Percentiles rank a stretch among this genome's conserved stretches.
These are phyloP conservation scores for Gnetum montanum DNA, from an alignment of 75 land plant genomes.

Conservation along the genomic window DNA sequence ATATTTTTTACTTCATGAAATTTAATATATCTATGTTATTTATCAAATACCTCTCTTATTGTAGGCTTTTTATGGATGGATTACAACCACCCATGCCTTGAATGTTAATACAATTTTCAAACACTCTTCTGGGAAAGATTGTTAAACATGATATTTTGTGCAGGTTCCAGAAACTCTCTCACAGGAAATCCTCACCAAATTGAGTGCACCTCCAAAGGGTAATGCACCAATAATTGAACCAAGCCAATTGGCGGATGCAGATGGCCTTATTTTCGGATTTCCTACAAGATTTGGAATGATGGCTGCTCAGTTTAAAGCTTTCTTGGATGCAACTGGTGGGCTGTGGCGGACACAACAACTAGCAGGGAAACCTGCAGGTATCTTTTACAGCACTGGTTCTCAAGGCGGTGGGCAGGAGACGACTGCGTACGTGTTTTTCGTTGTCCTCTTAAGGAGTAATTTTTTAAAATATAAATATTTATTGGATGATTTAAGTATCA, in stretches of 20 bases:
- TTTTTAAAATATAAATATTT: not conserved
- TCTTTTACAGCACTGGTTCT: constrained; percentile 81
- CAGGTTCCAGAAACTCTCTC: constrained; percentile 89
- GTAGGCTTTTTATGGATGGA: too few species aligned
- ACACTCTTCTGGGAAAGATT: too few species aligned
- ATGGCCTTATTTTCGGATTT: constrained; percentile 88
- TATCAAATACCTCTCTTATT: too few species aligned
- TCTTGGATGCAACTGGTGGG: constrained; percentile 86
- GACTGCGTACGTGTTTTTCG: constrained; percentile 58
- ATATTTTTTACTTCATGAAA: too few species aligned
- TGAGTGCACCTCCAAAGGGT: constrained; percentile 83
- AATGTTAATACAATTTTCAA: too few species aligned
- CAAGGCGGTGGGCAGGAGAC: constrained; percentile 99
- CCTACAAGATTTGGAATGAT: constrained; percentile 97
- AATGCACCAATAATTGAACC: constrained; percentile 69
- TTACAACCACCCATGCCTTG: too few species aligned
- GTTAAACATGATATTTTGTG: not conserved
- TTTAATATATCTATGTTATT: too few species aligned
- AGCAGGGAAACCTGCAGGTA: constrained; percentile 93
- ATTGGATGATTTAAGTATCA: too few species aligned
- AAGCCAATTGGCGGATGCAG: constrained; percentile 64
- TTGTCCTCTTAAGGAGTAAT: not conserved
- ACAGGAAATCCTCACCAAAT: constrained; percentile 65
- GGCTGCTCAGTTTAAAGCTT: constrained; percentile 96
- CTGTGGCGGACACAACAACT: constrained; percentile 75